A percentile compares a stretch with the other conserved stretches of the same genome.
Conservation (phyloP, 768 basidiomycete species). For the Mycena polygramma region DNA sequence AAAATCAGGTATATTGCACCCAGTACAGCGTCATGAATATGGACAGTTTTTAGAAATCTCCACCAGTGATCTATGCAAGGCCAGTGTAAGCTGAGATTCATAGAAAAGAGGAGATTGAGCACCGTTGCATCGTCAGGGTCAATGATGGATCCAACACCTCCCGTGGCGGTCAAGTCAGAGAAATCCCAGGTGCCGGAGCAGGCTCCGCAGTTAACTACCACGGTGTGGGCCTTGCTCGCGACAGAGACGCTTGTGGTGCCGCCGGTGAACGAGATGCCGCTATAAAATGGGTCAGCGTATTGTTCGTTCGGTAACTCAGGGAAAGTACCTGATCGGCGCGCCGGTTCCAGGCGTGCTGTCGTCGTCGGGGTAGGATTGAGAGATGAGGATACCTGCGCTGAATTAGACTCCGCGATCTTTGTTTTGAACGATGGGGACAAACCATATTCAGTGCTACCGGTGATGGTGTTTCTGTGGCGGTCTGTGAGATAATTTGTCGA, state of each 20-base stretch:
- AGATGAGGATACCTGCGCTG: slow-evolving; percentile 51
- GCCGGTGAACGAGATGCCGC: slow-evolving; percentile 52
- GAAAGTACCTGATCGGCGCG: slow-evolving; percentile 45
- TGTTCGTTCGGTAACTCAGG: slow-evolving; percentile 42
- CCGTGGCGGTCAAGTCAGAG: slow-evolving; percentile 52
- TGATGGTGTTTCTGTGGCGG: slow-evolving; percentile 28
- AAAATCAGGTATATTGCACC: neutral
- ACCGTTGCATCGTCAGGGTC: slow-evolving; percentile 37
- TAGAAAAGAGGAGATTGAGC: neutral
- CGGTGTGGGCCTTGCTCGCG: slow-evolving; percentile 44
- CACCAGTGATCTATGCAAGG: slow-evolving; percentile 20
- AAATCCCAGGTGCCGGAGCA: slow-evolving; percentile 63
- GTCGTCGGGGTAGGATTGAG: slow-evolving; percentile 60
- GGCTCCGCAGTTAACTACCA: slow-evolving; percentile 58
- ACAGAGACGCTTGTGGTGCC: slow-evolving; percentile 52
- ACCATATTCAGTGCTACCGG: slow-evolving; percentile 39
- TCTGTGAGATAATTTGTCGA: neutral
- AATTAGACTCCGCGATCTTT: neutral
- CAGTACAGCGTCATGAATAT: neutral
- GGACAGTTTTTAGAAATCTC: slow-evolving; percentile 17
- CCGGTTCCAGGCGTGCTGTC: slow-evolving; percentile 60
- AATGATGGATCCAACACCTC: slow-evolving; percentile 47
- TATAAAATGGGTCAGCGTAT: neutral
- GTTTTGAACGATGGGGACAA: neutral
- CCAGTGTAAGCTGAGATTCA: neutral